These are phyloP conservation scores for Lolium multiflorum DNA, from an alignment of 176 grass and related monocot genomes.

Conservation along the genomic window DNA sequence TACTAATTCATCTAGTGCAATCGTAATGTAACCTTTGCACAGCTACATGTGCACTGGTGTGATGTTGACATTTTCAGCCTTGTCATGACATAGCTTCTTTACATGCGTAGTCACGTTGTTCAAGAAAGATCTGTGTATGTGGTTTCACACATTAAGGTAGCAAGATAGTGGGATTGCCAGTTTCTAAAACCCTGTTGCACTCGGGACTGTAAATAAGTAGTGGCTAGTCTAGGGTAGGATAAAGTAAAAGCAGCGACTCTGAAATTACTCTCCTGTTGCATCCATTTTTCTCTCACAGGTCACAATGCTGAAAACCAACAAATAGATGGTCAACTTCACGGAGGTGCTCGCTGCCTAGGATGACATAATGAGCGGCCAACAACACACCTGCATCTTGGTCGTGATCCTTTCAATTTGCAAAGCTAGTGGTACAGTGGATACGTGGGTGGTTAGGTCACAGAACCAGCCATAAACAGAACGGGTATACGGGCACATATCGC, in stretches of 20 bases:
- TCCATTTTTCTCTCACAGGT: slow-evolving; percentile 48
- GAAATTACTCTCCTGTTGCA: slow-evolving; percentile 46
- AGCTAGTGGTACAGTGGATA: slow-evolving; percentile 41
- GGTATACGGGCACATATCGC: slow-evolving; percentile 33
- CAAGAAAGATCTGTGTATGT: slow-evolving; percentile 34
- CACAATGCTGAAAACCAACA: slow-evolving; percentile 28
- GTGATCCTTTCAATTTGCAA: slow-evolving; percentile 40
- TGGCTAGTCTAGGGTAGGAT: slow-evolving; percentile 38
- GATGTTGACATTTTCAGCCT: slow-evolving; percentile 39
- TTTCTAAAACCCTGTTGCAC: slow-evolving; percentile 40
- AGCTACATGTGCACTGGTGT: slow-evolving; percentile 29
- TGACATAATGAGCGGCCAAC: slow-evolving; percentile 66
- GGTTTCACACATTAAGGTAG: slow-evolving; percentile 41
- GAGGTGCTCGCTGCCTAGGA: slow-evolving; percentile 62
- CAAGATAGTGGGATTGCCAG: slow-evolving; percentile 56
- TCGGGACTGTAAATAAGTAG: slow-evolving; percentile 19
- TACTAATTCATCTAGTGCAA: slow-evolving; percentile 33
- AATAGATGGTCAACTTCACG: slow-evolving; percentile 55
- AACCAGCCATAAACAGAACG: slow-evolving; percentile 45
- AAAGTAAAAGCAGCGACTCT: slow-evolving; percentile 19
- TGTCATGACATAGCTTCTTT: slow-evolving; percentile 38
- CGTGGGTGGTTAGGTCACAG: slow-evolving; percentile 48
- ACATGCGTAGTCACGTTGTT: slow-evolving; percentile 39
- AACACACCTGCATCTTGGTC: slow-evolving; percentile 51
- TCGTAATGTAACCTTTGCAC: slow-evolving; percentile 36